phyloP scores from a whole-genome alignment of 1,284 basidiomycete species.

The Vanrija humicola region DNA sequence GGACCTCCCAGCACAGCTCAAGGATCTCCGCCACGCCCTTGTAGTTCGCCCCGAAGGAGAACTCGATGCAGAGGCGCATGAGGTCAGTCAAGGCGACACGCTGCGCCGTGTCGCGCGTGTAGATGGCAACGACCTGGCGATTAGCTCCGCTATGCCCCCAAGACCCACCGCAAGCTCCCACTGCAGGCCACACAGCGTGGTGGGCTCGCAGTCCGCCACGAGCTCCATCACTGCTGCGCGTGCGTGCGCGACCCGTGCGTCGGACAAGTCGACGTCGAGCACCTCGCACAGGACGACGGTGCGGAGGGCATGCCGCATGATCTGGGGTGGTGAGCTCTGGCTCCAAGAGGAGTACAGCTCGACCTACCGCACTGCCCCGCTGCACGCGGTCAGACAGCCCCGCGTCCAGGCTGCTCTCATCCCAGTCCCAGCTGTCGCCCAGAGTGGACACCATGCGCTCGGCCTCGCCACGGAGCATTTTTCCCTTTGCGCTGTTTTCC shows the following conservation, averaged over 20 bases:
- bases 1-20: slow-evolving; percentile 15
- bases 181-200: slow-evolving; percentile 9
- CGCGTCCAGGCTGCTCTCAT: slow-evolving; percentile 5
- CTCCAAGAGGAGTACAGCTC: slow-evolving; percentile 16
- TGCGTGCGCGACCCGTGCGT: slow-evolving; percentile 5
- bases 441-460: slow-evolving; percentile 7
- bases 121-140: slow-evolving; percentile 10
- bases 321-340: slow-evolving; percentile 1
- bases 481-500: neutral
- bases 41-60: slow-evolving; percentile 10
- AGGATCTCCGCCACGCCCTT: slow-evolving; percentile 12
- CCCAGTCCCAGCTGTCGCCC: slow-evolving; percentile 11
- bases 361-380: slow-evolving; percentile 15
- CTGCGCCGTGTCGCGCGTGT: slow-evolving; percentile 2
- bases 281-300: slow-evolving; percentile 20
- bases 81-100: slow-evolving; percentile 2
- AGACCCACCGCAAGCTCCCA: slow-evolving; percentile 10
- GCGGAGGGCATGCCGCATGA: slow-evolving; percentile 10
- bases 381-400: slow-evolving; percentile 15
- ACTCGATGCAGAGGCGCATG: neutral
- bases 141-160: no score
- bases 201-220: slow-evolving; percentile 13
- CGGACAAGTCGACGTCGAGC: slow-evolving; percentile 10
- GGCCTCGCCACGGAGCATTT: slow-evolving; percentile 5
- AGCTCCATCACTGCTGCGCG: slow-evolving; percentile 10